Base-by-base conservation (phyloP, 73 alveolate species). In the Paramecium primaurelia region DNA sequence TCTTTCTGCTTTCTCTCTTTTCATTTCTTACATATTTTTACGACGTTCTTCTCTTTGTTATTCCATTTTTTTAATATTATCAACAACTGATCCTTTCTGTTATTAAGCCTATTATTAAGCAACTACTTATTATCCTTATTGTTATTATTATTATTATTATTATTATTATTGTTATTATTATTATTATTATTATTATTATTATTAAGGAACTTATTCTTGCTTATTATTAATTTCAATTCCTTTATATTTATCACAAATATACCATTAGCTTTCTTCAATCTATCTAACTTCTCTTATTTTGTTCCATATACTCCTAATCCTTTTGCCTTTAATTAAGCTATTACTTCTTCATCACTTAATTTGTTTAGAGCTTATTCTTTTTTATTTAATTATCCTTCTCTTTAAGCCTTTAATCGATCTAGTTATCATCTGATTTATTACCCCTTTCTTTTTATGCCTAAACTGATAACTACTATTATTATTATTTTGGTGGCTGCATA, bases 281-380 rank as follows among this genome's bases (percentile, higher is more conserved):
- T 86, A 64, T 96, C 97, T 59, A 86, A 86, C 18, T 98, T 90
- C 86, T 97, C 99, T 69, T 94, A 91, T 83, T 92, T 92, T 25
- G 99, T 97, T 10, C 99, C 99, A 75, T 93, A 97, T 9, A 93
- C 95, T 25, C 98, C 98, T 77, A 97, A 94, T 11, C 96, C 96
- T 68, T 86, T 95, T n/a, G 87, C 94, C 71, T 96, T 96, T 11
- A 96, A 91, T 80, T 95, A 95, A 20, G 38, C 86, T 36, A 93
- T 88, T 25, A 96, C 64, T 58, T 93, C 93, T 20, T 96, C 98
- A 60, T 94, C 93, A 22, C 93, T 45, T 69, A 93, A 32, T 26
- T 88, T 77, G 20, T 96, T 97, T 10, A 96, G 86, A 26, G 89
- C 95, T 11, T 58, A 44, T 60, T 93, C 98, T 91, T 89, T 94